These are phyloP conservation scores for Globisporangium spiculum DNA, from an alignment of 352 stramenopile genomes.

Conservation along the genomic window DNA sequence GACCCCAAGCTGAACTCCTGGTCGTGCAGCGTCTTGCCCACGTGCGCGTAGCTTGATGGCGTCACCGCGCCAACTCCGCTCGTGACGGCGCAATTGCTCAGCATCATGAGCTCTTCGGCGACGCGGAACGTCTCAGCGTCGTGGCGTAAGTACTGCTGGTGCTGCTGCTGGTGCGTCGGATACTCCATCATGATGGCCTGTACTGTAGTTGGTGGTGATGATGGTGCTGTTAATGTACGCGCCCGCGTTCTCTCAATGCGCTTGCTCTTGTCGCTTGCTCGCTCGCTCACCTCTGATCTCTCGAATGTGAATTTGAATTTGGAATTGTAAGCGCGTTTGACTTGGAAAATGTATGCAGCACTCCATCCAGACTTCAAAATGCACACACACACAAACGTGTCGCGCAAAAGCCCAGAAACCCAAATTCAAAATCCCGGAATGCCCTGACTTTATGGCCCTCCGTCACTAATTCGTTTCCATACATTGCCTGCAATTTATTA, in stretches of 20 bases:
- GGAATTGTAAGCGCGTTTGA: constrained; percentile 21
- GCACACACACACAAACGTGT: not conserved
- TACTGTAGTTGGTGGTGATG: too few species aligned
- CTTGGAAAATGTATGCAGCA: constrained; percentile 32
- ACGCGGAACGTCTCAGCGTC: constrained; percentile 76
- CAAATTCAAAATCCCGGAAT: constrained; percentile 21
- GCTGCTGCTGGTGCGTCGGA: constrained; percentile 9
- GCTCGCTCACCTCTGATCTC: constrained; percentile 10
- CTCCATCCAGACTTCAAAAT: constrained; percentile 25
- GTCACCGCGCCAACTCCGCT: not conserved
- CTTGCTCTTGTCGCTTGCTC: constrained; percentile 5
- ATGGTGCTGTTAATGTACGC: not conserved
- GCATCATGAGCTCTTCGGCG: constrained; percentile 73
- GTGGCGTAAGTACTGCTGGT: constrained; percentile 25
- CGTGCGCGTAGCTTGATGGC: not conserved
- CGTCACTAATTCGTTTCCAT: not conserved
- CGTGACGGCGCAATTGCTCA: constrained; percentile 37
- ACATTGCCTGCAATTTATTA: not conserved
- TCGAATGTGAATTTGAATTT: constrained; percentile 39
- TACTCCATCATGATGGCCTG: constrained; percentile 30
- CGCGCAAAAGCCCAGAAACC: not conserved
- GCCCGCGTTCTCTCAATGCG: not conserved
- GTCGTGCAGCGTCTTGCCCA: not conserved
- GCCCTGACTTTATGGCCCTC: constrained; percentile 18
- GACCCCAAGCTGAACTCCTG: not conserved